Evolutionary conservation across 1,284 basidiomycete species (phyloP), one percentile per base, ranked within the genome.

Genomic region (Trichosporon sp.): DNA sequence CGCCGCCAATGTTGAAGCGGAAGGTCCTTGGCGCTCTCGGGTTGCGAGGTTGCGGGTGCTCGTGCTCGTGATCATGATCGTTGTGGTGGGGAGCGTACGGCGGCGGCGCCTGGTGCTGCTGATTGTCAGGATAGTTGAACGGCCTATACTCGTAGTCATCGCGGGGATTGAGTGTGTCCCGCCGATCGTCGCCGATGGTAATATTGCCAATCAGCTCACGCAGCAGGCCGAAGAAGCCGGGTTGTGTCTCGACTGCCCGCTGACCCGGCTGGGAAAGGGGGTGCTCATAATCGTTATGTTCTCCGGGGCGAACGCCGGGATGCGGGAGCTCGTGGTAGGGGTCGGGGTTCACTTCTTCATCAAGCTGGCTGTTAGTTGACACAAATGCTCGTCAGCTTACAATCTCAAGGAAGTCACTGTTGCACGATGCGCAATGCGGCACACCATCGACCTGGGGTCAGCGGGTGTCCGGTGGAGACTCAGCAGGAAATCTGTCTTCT

Each of bases 331-430:
- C 81, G 69, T 78, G 75, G 54, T 70, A 74, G 6, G 81, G 81
- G 65, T 81, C 81, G 21, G 81, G 80, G 69, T 83, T 83, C 65
- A 81, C 73, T 8, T 80, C 77, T 16, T 70, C 35, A 69, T 83
- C 80, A 54, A 83, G 80, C 81, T 83, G 72, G 35, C 3, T 6
- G 68, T 70, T 12, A 68, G 70, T 32, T 12, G 1, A 12, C 11
- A 10, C 7, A 37, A 10, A 8, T 2, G 14, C 1, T 10, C 21
- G 16, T 4, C n/a, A 26, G 72, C 79, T 64, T 48, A 83, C 81
- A 37, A 82, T 82, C 68, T 83, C 81, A 11, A 83, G 72, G 68
- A 83, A 83, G 56, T 83, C 81, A 32, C 78, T 76, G 43, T 80
- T 71, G 65, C 81, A 83, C 4, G 79, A 79, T 14, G 81, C 81